phyloP scores from a whole-genome alignment of 2,329 filamentous ascomycete species.

The Scedosporium apiospermum region DNA sequence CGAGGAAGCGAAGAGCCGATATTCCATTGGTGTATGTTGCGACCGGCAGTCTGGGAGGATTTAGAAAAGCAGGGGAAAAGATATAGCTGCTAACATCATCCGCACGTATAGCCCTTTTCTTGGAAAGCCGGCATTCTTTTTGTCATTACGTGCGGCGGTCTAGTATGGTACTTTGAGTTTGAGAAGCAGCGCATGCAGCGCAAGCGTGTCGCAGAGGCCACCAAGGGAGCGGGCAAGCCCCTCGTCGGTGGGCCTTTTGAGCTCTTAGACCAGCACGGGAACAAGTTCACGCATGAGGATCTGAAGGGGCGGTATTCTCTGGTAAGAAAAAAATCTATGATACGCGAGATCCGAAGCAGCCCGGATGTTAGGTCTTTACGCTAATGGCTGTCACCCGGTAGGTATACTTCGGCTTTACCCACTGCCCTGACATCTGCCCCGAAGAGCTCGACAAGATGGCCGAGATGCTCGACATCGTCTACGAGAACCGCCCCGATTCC shows the following conservation, averaged over 20 bases:
- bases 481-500: slow-evolving; percentile 37
- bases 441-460: slow-evolving; percentile 99
- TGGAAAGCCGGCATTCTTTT: slow-evolving; percentile 86
- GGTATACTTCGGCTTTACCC: slow-evolving; percentile 98
- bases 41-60: background rate
- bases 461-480: slow-evolving; percentile 72
- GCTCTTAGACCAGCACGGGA: slow-evolving; percentile 72
- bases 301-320: slow-evolving; percentile 80
- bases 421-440: slow-evolving; percentile 97
- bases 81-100: slow-evolving; percentile 8
- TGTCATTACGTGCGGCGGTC: slow-evolving; percentile 62
- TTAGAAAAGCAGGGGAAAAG: too few relatives aligned
- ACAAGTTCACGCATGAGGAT: slow-evolving; percentile 66
- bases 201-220: slow-evolving; percentile 79
- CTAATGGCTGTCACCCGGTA: slow-evolving; percentile 22
- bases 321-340: slow-evolving; percentile 33
- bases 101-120: slow-evolving; percentile 65
- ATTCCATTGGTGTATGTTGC: slow-evolving; percentile 42
- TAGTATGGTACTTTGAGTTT: slow-evolving; percentile 85
- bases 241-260: slow-evolving; percentile 87
- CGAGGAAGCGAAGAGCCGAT: slow-evolving; percentile 49
- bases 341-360: too few relatives aligned
- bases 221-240: slow-evolving; percentile 84
- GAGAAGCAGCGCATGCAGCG: slow-evolving; percentile 90
- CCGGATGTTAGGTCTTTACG: background rate